Conservation (phyloP, 306 rosid species). For the Casuarina equisetifolia region DNA sequence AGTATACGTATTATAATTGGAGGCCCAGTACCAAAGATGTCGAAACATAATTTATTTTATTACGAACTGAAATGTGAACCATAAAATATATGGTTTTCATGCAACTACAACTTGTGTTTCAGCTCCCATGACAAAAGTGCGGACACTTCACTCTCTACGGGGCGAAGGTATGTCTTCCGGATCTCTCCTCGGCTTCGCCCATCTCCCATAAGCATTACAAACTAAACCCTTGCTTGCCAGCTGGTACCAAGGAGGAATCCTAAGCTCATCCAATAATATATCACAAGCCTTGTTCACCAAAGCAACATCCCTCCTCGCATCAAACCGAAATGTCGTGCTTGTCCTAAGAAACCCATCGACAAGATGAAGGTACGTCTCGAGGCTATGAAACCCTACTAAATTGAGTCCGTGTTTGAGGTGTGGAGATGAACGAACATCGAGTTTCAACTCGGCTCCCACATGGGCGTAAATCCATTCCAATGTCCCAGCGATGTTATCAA, state of each 20-base stretch:
- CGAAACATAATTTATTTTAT: no score
- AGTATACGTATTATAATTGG: no score
- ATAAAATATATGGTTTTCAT: no score
- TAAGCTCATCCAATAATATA: conserved; percentile 60
- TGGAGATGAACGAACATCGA: conserved; percentile 54
- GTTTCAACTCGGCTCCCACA: conserved; percentile 49
- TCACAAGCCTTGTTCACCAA: conserved; percentile 67
- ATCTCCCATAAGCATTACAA: no score
- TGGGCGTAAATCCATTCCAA: conserved; percentile 64
- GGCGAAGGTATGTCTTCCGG: no score
- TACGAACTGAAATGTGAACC: background rate
- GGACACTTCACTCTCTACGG: no score
- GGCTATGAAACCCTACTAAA: conserved; percentile 51
- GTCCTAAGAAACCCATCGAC: conserved; percentile 52
- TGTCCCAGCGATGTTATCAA: conserved; percentile 41
- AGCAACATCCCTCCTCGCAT: conserved; percentile 61
- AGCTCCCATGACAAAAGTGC: conserved; percentile 20
- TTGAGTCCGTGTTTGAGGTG: conserved; percentile 47
- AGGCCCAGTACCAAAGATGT: no score
- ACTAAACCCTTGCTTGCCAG: background rate
- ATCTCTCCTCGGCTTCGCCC: no score
- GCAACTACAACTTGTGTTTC: conserved; percentile 24
- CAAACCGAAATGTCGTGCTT: conserved; percentile 35
- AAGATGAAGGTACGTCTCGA: conserved; percentile 71
- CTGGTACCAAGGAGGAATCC: conserved; percentile 13